Base-by-base conservation (phyloP, 2,329 filamentous ascomycete genomes). In the Verticillium isaacii region DNA sequence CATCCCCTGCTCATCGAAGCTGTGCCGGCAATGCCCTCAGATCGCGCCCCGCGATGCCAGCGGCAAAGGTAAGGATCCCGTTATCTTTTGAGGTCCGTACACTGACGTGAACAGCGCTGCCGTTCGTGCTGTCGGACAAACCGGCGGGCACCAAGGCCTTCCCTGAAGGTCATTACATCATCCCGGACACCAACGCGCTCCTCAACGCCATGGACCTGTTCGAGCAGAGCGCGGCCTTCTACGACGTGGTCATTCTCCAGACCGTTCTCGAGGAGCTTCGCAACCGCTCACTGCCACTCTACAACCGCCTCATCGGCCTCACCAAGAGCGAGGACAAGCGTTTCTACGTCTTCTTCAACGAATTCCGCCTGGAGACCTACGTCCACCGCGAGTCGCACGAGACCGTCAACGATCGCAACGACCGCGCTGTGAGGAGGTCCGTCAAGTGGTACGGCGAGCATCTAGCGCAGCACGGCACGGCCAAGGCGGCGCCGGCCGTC, bases 261-360 rank as follows among this genome's bases (percentile, higher is more conserved):
- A 97, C 94, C 1, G 95, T 99, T 5, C 86, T 99, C 15, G 95
- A 99, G 76, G 95, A 99, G 78, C 85, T 99, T 63, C 91, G 93
- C 72, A 97, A 97, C 74, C 87, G 93, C 68, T 98, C 94, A 14
- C 77, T 98, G 64, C 95, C 95, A 52, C 85, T 99, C 41, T 99
- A 98, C 79, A 97, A 97, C 75, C 91, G 95, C 45, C 81, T 99
- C 58, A 87, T 98, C 67, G 88, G 90, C 25, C 81, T 99, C 66
- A 96, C 93, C 45, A 96, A 94, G 77, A 97, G 94, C 71, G 93
- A 97, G 69, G 93, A 96, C 67, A 99, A 99, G 81, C 88, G 94
- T 60, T 98, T 97, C 74, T 97, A 98, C 72, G 92, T 99, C 59
- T 99, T 99, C 75, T 98, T 98, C 85, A 99, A 99, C 74, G 95